phyloP scores from a whole-genome alignment of 352 stramenopile species.

The Phytopythium aichiense region DNA sequence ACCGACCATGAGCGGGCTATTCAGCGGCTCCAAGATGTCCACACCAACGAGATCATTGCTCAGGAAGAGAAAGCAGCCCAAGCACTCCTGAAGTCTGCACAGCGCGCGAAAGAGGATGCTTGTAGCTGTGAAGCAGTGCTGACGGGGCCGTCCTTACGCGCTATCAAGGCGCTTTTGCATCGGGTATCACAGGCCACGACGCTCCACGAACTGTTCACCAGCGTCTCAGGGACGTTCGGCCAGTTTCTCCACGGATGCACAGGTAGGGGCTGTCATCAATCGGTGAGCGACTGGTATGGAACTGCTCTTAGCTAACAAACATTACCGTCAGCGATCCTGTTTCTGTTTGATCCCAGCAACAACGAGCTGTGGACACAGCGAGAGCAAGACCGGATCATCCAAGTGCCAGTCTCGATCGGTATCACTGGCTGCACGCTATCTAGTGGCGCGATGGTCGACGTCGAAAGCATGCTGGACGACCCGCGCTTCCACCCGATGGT shows the following conservation, averaged over 20 bases:
- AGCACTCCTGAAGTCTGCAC: not conserved
- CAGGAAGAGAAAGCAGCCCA: not conserved
- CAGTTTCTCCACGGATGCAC: conserved; percentile 38
- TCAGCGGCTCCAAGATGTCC: conserved; percentile 1
- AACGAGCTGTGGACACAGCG: conserved; percentile 70
- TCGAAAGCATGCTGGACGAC: conserved; percentile 37
- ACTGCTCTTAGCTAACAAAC: not conserved
- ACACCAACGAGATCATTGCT: not conserved
- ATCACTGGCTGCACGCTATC: conserved; percentile 51
- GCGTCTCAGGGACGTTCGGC: conserved; percentile 27
- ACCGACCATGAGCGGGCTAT: not conserved
- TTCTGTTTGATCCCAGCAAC: conserved; percentile 50
- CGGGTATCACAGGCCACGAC: conserved; percentile 27
- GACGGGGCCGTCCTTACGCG: conserved; percentile 18
- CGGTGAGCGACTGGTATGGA: not conserved
- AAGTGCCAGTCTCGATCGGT: conserved; percentile 48
- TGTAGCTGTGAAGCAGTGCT: conserved; percentile 1
- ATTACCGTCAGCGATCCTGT: conserved; percentile 34
- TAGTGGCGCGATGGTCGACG: conserved; percentile 26
- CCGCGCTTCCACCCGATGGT: conserved; percentile 58
- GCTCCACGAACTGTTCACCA: conserved; percentile 41
- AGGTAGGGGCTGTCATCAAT: conserved; percentile 11
- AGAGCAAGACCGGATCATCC: conserved; percentile 35
- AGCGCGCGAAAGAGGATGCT: not conserved
- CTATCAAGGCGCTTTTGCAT: conserved; percentile 46